These are phyloP conservation scores for Gracilaria vermiculophylla DNA, from an alignment of 23 red algal genomes.

Conservation along the genomic window DNA sequence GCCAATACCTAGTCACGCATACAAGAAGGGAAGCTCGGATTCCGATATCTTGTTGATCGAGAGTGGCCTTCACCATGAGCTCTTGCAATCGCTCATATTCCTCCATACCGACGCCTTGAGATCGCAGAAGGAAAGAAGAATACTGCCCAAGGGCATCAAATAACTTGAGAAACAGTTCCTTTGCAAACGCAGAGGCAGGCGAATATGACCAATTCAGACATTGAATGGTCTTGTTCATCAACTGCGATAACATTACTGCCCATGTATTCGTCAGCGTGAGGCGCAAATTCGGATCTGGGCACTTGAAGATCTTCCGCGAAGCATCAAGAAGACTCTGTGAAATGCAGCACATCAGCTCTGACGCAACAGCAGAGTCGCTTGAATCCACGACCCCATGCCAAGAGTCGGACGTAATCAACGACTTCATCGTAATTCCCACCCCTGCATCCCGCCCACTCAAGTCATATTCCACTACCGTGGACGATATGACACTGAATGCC, in stretches of 20 bases:
- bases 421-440: slow-evolving; percentile 28
- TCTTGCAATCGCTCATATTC: slow-evolving; percentile 80
- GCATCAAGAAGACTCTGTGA: slow-evolving; percentile 55
- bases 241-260: slow-evolving; percentile 61
- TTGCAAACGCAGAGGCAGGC: slow-evolving; percentile 46
- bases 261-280: slow-evolving; percentile 52
- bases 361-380: not conserved
- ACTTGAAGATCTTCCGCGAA: slow-evolving; percentile 44
- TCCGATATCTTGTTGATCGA: slow-evolving; percentile 52
- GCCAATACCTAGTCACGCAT: slow-evolving; percentile 68
- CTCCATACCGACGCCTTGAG: slow-evolving; percentile 41
- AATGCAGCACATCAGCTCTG: slow-evolving; percentile 51
- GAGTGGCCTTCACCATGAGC: slow-evolving; percentile 34
- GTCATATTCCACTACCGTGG: slow-evolving; percentile 56
- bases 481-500: slow-evolving; percentile 51
- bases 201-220: slow-evolving; percentile 55
- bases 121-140: slow-evolving; percentile 54
- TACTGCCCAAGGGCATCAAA: slow-evolving; percentile 74
- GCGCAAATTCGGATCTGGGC: slow-evolving; percentile 15
- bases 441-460: slow-evolving; percentile 48
- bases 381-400: slow-evolving; percentile 21
- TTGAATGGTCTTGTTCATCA: slow-evolving; percentile 36
- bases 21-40: slow-evolving; percentile 63
- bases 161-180: slow-evolving; percentile 65
- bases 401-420: slow-evolving; percentile 23